phyloP scores from a whole-genome alignment of 176 grass and related monocot species.

The Poa pratensis region DNA sequence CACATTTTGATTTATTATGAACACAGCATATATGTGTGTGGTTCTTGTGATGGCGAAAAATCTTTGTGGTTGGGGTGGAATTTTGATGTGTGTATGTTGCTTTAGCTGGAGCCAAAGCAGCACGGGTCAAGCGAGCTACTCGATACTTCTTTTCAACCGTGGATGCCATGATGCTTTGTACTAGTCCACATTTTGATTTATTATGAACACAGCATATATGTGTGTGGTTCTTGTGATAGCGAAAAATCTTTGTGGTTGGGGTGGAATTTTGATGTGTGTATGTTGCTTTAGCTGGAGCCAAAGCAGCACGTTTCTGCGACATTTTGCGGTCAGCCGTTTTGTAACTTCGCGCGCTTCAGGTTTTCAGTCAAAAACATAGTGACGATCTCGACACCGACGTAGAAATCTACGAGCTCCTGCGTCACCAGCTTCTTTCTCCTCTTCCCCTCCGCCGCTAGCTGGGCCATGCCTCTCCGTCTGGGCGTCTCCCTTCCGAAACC shows the following conservation, averaged over 20 bases:
- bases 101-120: constrained; percentile 1
- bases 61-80: constrained; percentile 6
- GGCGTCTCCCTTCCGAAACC: no score
- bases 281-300: background rate
- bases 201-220: background rate
- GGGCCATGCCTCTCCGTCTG: no score
- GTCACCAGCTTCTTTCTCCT: no score
- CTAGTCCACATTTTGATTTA: background rate
- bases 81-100: background rate
- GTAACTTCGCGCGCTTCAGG: no score
- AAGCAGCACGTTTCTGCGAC: constrained; percentile 36
- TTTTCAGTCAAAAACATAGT: no score
- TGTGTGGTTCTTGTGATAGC: constrained; percentile 20
- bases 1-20: background rate
- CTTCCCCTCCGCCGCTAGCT: no score
- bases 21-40: background rate
- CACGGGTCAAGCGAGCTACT: constrained; percentile 22
- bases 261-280: background rate
- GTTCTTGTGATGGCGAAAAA: constrained; percentile 39
- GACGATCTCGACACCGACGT: no score
- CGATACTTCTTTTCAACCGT: background rate
- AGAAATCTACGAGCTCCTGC: no score
- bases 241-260: constrained; percentile 33
- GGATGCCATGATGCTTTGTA: background rate
- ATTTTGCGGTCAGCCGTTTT: constrained; percentile 45